Percentiles rank a stretch among this genome's conserved stretches.
Evolutionary conservation across 179 eudicot genomes (phyloP).

Genomic region (Beta lomatogona): DNA sequence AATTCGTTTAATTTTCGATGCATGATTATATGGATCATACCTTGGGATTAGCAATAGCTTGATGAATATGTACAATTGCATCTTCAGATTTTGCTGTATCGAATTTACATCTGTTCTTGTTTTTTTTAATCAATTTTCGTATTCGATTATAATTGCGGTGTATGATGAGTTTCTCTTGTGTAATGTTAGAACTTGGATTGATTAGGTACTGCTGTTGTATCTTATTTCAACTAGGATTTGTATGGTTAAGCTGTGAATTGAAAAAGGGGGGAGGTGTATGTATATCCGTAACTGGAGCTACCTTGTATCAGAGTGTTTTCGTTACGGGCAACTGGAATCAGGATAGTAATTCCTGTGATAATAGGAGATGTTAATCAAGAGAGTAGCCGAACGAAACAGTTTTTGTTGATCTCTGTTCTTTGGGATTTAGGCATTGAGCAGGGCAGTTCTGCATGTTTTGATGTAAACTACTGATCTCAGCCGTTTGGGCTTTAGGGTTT

Average conservation of each 20-base stretch:
- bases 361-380: background rate
- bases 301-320: background rate
- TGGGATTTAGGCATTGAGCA: background rate
- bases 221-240: background rate
- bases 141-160: background rate
- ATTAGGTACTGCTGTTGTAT: background rate
- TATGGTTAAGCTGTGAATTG: background rate
- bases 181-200: background rate
- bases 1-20: background rate
- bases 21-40: slow-evolving; percentile 21
- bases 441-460: background rate
- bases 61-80: background rate
- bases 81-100: background rate
- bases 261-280: background rate
- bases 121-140: background rate
- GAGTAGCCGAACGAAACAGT: background rate
- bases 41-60: slow-evolving; percentile 1
- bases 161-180: background rate
- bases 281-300: background rate
- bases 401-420: background rate
- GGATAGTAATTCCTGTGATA: background rate
- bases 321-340: background rate
- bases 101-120: background rate
- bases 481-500: background rate
- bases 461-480: background rate